Percentiles rank a stretch among this genome's conserved stretches.
These are phyloP conservation scores for Phytophthora cactorum DNA, from an alignment of 352 stramenopile species.

Conservation along the genomic window DNA sequence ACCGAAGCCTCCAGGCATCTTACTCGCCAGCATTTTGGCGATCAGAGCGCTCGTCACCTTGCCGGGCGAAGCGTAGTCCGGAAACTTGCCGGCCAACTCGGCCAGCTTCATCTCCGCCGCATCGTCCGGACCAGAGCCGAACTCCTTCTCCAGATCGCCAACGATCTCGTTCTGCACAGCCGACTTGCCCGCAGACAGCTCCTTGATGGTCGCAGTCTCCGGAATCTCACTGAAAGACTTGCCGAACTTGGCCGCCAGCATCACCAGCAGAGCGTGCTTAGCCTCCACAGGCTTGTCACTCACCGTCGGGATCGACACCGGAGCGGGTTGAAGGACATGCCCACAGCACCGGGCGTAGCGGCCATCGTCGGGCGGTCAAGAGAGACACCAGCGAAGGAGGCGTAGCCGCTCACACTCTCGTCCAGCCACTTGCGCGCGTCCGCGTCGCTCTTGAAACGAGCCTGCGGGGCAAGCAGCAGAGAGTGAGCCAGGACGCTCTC, in stretches of 20 bases:
- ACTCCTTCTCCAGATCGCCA: conserved; percentile 87
- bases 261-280: conserved; percentile 77
- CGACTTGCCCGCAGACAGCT: conserved; percentile 80
- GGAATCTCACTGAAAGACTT: conserved; percentile 75
- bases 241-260: conserved; percentile 79
- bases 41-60: conserved; percentile 82
- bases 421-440: conserved; percentile 88
- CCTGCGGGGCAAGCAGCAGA: conserved; percentile 59
- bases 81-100: conserved; percentile 76
- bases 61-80: conserved; percentile 69
- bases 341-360: conserved; percentile 36
- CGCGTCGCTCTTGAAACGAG: conserved; percentile 72
- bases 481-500: conserved; percentile 82
- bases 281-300: conserved; percentile 67
- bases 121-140: conserved; percentile 75
- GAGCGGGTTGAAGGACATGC: conserved; percentile 47
- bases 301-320: conserved; percentile 63
- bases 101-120: conserved; percentile 77
- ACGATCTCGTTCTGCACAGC: conserved; percentile 91
- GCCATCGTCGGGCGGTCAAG: conserved; percentile 43
- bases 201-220: conserved; percentile 80
- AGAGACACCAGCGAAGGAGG: conserved; percentile 76
- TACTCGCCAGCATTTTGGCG: conserved; percentile 78
- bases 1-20: conserved; percentile 87
- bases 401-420: conserved; percentile 69